Evolutionary conservation across 1,284 basidiomycete genomes (phyloP).

Genomic region (Cryptococcus sp.): DNA sequence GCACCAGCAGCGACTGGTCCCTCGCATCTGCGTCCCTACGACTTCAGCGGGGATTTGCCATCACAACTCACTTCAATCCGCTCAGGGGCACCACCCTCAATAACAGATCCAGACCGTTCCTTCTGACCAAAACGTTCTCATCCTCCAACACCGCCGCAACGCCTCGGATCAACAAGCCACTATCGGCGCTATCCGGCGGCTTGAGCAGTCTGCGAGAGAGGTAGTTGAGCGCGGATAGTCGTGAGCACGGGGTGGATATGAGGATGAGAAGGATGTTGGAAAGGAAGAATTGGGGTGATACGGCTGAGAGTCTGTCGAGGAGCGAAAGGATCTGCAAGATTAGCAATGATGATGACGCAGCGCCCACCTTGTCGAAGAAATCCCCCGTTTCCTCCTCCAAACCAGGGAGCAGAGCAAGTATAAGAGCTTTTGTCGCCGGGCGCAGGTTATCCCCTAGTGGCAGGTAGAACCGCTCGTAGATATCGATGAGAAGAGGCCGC

Average conservation of each 20-base stretch:
- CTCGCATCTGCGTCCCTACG: slow-evolving; percentile 57
- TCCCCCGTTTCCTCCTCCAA: slow-evolving; percentile 95
- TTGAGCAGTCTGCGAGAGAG: slow-evolving; percentile 73
- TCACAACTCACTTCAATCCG: slow-evolving; percentile 60
- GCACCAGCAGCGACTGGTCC: slow-evolving; percentile 75
- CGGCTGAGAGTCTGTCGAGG: slow-evolving; percentile 78
- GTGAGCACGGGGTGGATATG: slow-evolving; percentile 81
- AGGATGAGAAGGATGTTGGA: slow-evolving; percentile 94
- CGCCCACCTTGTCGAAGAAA: slow-evolving; percentile 83
- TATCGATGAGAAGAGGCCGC: slow-evolving; percentile 80
- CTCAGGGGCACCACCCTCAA: slow-evolving; percentile 72
- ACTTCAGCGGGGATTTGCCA: slow-evolving; percentile 51
- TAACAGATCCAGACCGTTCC: slow-evolving; percentile 78
- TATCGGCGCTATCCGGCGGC: slow-evolving; percentile 61
- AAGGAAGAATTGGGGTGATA: slow-evolving; percentile 85
- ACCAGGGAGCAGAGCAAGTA: slow-evolving; percentile 88
- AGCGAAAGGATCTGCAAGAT: slow-evolving; percentile 70
- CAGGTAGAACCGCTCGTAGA: slow-evolving; percentile 88
- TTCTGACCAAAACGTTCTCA: slow-evolving; percentile 80
- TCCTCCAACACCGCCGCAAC: slow-evolving; percentile 87
- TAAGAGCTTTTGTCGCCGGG: slow-evolving; percentile 89
- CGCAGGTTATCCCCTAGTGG: slow-evolving; percentile 79
- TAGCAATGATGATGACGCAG: neutral
- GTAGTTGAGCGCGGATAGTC: slow-evolving; percentile 85
- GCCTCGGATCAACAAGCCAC: slow-evolving; percentile 88